Evolutionary conservation across 2,329 filamentous ascomycete genomes (phyloP).

Genomic region (Pleochaeta shiraiana): DNA sequence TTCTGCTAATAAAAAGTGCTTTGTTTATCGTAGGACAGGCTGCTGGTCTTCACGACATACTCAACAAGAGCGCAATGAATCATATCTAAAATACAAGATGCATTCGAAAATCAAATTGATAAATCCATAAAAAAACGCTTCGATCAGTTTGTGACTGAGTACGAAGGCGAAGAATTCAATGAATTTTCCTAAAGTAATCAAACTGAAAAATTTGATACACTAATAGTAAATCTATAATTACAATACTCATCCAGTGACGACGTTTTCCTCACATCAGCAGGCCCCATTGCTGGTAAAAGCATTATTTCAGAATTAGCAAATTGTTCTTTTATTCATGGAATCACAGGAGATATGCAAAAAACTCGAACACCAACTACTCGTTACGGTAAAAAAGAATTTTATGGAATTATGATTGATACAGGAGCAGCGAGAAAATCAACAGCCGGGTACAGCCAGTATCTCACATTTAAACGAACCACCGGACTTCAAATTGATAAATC

Average conservation of each 20-base stretch:
- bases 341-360: neutral
- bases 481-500: neutral
- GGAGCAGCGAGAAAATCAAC: neutral
- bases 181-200: neutral
- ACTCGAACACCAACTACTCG: neutral
- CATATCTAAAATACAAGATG: neutral
- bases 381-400: neutral
- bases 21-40: neutral
- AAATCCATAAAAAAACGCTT: neutral
- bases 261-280: neutral
- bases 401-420: conserved; percentile 1
- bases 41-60: neutral
- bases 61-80: neutral
- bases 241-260: neutral
- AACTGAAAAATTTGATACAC: neutral
- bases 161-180: neutral
- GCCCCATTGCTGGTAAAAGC: neutral
- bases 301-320: neutral
- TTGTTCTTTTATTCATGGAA: neutral
- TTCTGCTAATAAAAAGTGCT: neutral
- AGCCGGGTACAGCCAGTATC: neutral
- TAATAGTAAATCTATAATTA: neutral
- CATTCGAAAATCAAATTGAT: neutral
- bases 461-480: neutral
- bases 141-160: neutral